These are phyloP conservation scores for Trapa bicornis DNA, from an alignment of 345 rosid genomes.

Conservation along the genomic window DNA sequence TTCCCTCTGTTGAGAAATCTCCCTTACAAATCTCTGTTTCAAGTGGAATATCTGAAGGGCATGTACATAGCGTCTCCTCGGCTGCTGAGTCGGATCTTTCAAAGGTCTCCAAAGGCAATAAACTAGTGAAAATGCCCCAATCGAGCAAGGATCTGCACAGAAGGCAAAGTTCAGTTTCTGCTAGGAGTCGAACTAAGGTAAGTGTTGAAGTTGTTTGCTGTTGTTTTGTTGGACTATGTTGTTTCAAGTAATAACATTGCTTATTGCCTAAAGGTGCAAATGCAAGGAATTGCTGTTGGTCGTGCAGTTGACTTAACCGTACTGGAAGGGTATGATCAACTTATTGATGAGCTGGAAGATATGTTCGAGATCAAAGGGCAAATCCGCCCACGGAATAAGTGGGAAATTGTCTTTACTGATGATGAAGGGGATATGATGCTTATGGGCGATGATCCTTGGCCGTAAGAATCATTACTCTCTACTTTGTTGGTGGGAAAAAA, in stretches of 20 bases:
- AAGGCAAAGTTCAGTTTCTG: conserved; percentile 37
- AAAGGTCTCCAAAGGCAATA: conserved; percentile 40
- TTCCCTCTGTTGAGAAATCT: conserved; percentile 23
- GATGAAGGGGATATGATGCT: conserved; percentile 95
- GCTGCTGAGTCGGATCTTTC: conserved; percentile 39
- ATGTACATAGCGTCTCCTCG: conserved; percentile 11
- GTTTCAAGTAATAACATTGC: conserved; percentile 2
- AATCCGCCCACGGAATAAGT: conserved; percentile 44
- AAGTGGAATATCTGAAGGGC: conserved; percentile 27
- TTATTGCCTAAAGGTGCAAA: conserved; percentile 47
- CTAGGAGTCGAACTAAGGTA: conserved; percentile 69
- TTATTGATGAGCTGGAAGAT: conserved; percentile 59
- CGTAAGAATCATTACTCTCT: conserved; percentile 34
- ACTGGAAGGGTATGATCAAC: conserved; percentile 56
- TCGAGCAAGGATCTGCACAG: conserved; percentile 50
- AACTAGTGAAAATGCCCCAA: conserved; percentile 31
- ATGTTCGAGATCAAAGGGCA: conserved; percentile 71
- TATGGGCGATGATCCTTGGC: conserved; percentile 92
- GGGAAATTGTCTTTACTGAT: conserved; percentile 84
- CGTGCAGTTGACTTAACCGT: conserved; percentile 68
- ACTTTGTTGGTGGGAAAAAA: neutral
- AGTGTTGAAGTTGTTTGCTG: neutral
- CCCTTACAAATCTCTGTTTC: conserved; percentile 19
- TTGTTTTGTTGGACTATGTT: neutral
- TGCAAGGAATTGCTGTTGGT: conserved; percentile 86